Evolutionary conservation across 495 filamentous ascomycete genomes (phyloP), one percentile per base, ranked within the genome.

Genomic region (Penicillium egyptiacum): DNA sequence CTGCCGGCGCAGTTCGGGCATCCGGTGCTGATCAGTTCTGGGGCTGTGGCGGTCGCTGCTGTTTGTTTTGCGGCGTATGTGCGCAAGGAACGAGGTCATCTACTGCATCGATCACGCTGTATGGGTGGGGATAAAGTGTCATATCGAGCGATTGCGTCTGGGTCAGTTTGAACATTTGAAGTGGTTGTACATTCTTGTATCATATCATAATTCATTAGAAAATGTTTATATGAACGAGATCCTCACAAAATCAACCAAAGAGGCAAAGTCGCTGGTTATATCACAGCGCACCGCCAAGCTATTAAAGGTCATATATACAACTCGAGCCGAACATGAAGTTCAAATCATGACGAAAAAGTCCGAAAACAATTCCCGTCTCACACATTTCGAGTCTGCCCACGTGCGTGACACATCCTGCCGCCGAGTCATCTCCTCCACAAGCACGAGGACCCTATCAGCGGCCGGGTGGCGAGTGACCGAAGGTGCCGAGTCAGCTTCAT

Each of bases 1-100:
- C 62, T 55, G 0, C 86, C 87, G 0, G 71, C 75, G 0, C 72
- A 85, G 43, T 91, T 91, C 66, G 66, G 76, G 51, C 86, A 80
- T 58, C 86, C 87, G 0, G 80, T 81, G 0, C 60, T 82, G 16
- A 78, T 88, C 56, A 86, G 82, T 46, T 73, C 74, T 5, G 75
- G 35, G n/a, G 35, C 63, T 6, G 84, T 81, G 0, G 76, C n/a
- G 35, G 35, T 39, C n/a, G 35, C 35, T 39, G 35, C 35, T 8
- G n/a, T 17, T 9, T 39, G 35, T 9, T 39, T 39, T 39, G 35
- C 35, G 35, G n/a, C 35, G 6, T 39, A 39, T 39, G 35, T 88
- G 8, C 69, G 81, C 33, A 64, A 68, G 50, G 76, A 80, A 46
- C 73, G 87, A 22, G 87, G 87, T 0, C 87, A 90, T 75, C 61